A percentile compares a stretch with the other conserved stretches of the same genome.
phyloP scores from a whole-genome alignment of 805 yeast species.

The Starmera caribaea region DNA sequence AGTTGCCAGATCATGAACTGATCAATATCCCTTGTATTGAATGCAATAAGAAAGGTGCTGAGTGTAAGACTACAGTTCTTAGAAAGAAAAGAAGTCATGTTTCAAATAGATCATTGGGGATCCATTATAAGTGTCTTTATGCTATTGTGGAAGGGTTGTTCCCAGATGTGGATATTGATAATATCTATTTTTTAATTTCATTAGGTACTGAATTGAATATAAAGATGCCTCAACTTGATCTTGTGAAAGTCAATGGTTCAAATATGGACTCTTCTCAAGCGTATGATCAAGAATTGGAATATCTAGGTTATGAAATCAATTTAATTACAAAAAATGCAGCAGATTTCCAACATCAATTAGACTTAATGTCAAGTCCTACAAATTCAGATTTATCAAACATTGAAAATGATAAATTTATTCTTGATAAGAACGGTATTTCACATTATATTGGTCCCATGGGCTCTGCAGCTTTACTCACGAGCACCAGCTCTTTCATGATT shows the following conservation, averaged over 20 bases:
- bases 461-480: not conserved
- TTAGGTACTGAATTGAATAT: not conserved
- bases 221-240: not conserved
- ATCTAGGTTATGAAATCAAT: too few relatives aligned
- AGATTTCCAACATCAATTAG: too few relatives aligned
- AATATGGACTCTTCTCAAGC: too few relatives aligned
- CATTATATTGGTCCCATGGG: not conserved
- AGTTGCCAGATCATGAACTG: not conserved
- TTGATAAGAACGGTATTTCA: not conserved
- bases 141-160: not conserved
- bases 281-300: too few relatives aligned
- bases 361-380: too few relatives aligned
- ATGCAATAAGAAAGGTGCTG: not conserved
- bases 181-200: not conserved
- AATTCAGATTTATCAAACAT: not conserved
- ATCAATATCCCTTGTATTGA: not conserved
- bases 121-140: constrained; percentile 1
- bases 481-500: not conserved
- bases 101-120: not conserved
- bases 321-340: too few relatives aligned
- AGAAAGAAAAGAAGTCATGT: constrained; percentile 1
- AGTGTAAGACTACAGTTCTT: not conserved
- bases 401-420: not conserved
- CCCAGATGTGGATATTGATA: constrained; percentile 1
- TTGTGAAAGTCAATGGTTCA: too few relatives aligned